A percentile compares a stretch with the other conserved stretches of the same genome.
Evolutionary conservation across 2,329 filamentous ascomycete species (phyloP).

Genomic region (Aspergillus eucalypticola): DNA sequence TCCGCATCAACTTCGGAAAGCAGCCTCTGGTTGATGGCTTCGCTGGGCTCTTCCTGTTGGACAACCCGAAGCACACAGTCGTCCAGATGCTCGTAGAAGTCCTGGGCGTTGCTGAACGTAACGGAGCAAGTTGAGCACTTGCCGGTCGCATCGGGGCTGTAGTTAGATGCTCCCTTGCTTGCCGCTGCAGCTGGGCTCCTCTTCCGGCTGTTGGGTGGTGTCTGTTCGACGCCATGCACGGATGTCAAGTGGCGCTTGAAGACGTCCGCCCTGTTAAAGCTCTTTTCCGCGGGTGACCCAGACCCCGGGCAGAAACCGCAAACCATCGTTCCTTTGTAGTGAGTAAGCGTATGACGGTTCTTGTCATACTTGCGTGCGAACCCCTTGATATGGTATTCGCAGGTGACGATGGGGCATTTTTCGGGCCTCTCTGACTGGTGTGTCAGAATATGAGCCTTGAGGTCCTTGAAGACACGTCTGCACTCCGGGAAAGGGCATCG

Average conservation of each 20-base stretch:
- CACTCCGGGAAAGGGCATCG: slow-evolving; percentile 82
- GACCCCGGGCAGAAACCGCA: slow-evolving; percentile 92
- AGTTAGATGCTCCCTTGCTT: slow-evolving; percentile 68
- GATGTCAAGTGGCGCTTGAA: slow-evolving; percentile 93
- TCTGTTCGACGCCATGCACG: slow-evolving; percentile 90
- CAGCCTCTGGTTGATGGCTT: slow-evolving; percentile 58
- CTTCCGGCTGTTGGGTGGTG: slow-evolving; percentile 86
- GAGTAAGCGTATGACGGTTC: slow-evolving; percentile 88
- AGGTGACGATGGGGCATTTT: slow-evolving; percentile 89
- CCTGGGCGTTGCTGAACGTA: slow-evolving; percentile 82
- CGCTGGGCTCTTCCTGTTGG: slow-evolving; percentile 58
- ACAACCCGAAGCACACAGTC: slow-evolving; percentile 67
- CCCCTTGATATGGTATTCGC: slow-evolving; percentile 88
- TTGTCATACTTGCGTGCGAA: slow-evolving; percentile 97
- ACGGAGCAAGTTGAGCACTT: slow-evolving; percentile 90
- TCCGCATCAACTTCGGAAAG: slow-evolving; percentile 62
- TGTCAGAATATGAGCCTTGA: slow-evolving; percentile 92
- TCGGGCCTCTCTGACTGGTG: slow-evolving; percentile 88
- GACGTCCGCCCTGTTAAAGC: slow-evolving; percentile 91
- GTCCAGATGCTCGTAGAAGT: slow-evolving; percentile 95
- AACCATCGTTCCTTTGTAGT: slow-evolving; percentile 97
- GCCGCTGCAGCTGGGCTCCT: slow-evolving; percentile 53
- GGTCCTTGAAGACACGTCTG: slow-evolving; percentile 82
- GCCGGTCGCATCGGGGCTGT: slow-evolving; percentile 75
- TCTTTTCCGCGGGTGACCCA: slow-evolving; percentile 87